Evolutionary conservation across 768 basidiomycete species (phyloP).

Genomic region (Leccinum variicolor): DNA sequence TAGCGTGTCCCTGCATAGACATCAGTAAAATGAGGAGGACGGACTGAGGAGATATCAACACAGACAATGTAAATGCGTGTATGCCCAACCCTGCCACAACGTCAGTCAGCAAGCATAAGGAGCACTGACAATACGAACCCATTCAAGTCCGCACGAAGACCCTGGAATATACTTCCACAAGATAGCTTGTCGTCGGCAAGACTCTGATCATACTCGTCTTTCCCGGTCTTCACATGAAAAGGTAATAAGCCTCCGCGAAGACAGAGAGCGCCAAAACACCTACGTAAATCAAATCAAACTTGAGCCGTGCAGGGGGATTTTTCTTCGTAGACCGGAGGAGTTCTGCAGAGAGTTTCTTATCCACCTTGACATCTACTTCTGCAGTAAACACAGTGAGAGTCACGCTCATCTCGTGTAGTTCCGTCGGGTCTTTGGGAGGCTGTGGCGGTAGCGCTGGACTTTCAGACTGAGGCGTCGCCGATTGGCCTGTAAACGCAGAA

Average conservation of each 20-base stretch:
- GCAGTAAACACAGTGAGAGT: conserved; percentile 34
- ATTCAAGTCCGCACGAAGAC: conserved; percentile 81
- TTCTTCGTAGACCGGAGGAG: conserved; percentile 93
- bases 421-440: conserved; percentile 23
- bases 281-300: conserved; percentile 77
- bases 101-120: background rate
- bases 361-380: conserved; percentile 55
- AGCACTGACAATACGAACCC: conserved; percentile 45
- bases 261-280: background rate
- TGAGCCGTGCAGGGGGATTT: conserved; percentile 73
- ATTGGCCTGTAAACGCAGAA: conserved; percentile 22
- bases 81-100: conserved; percentile 4
- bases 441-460: conserved; percentile 7
- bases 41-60: background rate
- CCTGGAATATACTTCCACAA: conserved; percentile 82
- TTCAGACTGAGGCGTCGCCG: conserved; percentile 11
- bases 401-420: conserved; percentile 23
- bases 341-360: conserved; percentile 66
- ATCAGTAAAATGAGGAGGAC: background rate
- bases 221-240: conserved; percentile 57
- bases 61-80: conserved; percentile 13
- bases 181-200: conserved; percentile 61
- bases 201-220: conserved; percentile 76
- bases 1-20: conserved; percentile 8
- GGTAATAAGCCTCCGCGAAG: conserved; percentile 1